Conservation (phyloP, 2,329 filamentous ascomycete species). For the Botrytis byssoidea region DNA sequence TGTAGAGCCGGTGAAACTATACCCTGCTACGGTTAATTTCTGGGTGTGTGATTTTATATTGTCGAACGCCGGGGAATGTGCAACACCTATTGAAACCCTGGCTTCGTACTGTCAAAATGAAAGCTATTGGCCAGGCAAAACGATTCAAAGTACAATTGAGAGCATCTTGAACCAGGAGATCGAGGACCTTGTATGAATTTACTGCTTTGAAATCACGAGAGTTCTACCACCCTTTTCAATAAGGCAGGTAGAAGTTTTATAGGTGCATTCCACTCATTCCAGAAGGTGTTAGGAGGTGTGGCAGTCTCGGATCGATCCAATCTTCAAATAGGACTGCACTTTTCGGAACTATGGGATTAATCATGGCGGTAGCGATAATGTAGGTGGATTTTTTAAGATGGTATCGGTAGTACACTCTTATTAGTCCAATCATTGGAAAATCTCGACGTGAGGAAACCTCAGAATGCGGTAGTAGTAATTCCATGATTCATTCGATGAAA, state of each 20-base stretch:
- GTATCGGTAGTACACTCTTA: too few species aligned
- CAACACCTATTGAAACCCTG: neutral
- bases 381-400: neutral
- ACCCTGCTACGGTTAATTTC: neutral
- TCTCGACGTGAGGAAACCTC: too few species aligned
- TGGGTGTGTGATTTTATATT: neutral
- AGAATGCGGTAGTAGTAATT: neutral
- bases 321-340: neutral
- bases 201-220: neutral
- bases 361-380: neutral
- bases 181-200: neutral
- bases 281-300: neutral
- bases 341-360: neutral
- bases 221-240: neutral
- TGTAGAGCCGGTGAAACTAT: neutral
- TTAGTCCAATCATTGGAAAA: too few species aligned
- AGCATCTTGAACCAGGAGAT: neutral
- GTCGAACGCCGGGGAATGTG: neutral
- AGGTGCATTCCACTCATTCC: neutral
- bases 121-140: neutral
- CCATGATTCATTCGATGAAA: neutral
- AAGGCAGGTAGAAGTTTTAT: neutral
- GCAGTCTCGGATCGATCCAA: neutral
- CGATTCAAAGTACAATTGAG: neutral
- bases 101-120: neutral